Conservation (phyloP, 2,329 filamentous ascomycete genomes). For the Chrysosphaeria jannelii region DNA sequence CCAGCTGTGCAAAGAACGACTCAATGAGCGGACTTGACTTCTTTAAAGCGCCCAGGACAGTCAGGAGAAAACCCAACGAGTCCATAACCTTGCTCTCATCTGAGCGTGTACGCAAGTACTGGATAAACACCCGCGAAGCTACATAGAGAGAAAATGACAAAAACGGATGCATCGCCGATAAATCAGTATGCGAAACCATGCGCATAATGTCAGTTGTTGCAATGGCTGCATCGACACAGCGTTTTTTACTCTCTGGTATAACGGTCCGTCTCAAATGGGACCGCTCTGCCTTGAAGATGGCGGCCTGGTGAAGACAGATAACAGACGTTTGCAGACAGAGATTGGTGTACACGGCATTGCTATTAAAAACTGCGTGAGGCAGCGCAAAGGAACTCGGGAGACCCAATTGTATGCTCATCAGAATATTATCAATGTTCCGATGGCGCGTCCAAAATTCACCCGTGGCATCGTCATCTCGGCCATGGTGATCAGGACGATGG, state of each 20-base stretch:
- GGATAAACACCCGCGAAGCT: constrained; percentile 80
- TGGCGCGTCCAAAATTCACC: constrained; percentile 93
- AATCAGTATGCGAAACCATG: constrained; percentile 71
- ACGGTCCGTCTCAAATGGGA: constrained; percentile 49
- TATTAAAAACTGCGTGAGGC: constrained; percentile 40
- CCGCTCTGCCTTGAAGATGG: constrained; percentile 90
- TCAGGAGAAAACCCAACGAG: constrained; percentile 67
- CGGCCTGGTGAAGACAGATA: constrained; percentile 92
- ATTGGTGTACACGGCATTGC: constrained; percentile 78
- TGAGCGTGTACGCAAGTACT: constrained; percentile 83
- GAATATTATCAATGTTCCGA: constrained; percentile 60
- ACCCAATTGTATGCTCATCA: constrained; percentile 61
- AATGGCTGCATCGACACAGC: constrained; percentile 77
- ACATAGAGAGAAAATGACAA: constrained; percentile 90
- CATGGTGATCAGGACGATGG: constrained; percentile 56
- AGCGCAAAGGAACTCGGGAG: constrained; percentile 59
- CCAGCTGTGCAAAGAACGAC: constrained; percentile 77
- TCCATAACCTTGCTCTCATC: constrained; percentile 52
- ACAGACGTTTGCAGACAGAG: constrained; percentile 94
- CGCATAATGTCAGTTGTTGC: constrained; percentile 91
- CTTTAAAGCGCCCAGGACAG: constrained; percentile 73
- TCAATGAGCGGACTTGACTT: constrained; percentile 72
- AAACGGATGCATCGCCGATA: constrained; percentile 65
- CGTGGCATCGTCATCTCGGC: constrained; percentile 64
- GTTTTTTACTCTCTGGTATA: constrained; percentile 65